These are phyloP conservation scores for Candida khao-thaluensis DNA, from an alignment of 805 yeast genomes.

Conservation along the genomic window DNA sequence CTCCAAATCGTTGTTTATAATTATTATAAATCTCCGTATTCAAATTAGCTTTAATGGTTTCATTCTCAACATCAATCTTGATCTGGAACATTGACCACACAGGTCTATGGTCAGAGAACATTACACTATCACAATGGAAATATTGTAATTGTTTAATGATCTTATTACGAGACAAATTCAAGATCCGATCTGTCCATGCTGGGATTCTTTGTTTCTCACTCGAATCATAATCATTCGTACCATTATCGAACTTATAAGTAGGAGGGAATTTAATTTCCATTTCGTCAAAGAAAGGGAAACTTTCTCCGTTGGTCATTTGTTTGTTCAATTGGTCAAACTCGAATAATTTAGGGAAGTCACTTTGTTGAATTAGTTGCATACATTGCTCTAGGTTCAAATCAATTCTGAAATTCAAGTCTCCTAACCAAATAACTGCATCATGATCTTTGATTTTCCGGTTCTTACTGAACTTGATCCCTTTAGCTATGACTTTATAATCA, in stretches of 20 bases:
- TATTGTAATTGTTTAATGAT: constrained; percentile 60
- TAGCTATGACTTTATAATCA: constrained; percentile 77
- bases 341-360: constrained; percentile 52
- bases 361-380: constrained; percentile 45
- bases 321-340: constrained; percentile 75
- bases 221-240: constrained; percentile 77
- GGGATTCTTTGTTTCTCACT: constrained; percentile 92
- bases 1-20: constrained; percentile 49
- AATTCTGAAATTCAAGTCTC: constrained; percentile 90
- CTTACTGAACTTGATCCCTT: constrained; percentile 63
- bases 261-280: constrained; percentile 80
- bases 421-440: constrained; percentile 85
- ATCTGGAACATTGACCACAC: constrained; percentile 73
- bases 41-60: constrained; percentile 52
- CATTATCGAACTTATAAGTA: constrained; percentile 91
- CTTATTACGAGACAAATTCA: constrained; percentile 57
- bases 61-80: constrained; percentile 64
- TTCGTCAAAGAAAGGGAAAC: constrained; percentile 82
- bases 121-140: constrained; percentile 52
- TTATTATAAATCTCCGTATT: constrained; percentile 58
- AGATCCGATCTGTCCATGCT: constrained; percentile 94
- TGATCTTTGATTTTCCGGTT: constrained; percentile 59
- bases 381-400: constrained; percentile 70
- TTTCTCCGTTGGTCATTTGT: constrained; percentile 71
- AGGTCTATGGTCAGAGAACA: constrained; percentile 88